Evolutionary conservation across 169 alveolate genomes (phyloP), one percentile per base, ranked within the genome.

Genomic region (Plasmodium billcollinsi): DNA sequence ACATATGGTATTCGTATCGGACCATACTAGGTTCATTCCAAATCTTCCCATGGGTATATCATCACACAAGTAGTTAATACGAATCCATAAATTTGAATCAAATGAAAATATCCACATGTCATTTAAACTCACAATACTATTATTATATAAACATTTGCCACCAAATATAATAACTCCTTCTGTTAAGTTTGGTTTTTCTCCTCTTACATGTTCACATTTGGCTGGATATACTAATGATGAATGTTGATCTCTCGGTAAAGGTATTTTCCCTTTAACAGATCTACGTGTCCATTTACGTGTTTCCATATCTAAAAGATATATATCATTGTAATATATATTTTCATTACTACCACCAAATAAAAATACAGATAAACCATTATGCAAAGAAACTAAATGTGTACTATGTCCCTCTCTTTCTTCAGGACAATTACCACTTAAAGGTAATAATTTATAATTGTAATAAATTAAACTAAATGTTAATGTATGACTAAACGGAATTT

Each of bases 21-120:
- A 94, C 98, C 98, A 96, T 9, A 95, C 88, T 50, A 94, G 90
- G 73, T 95, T 94, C 63, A 95, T 94, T 3, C 98, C 98, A 88
- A 94, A 96, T 43, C 98, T 94, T 2, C 97, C 97, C 26, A 92
- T 88, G 9, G 98, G 98, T 15, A 75, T 88, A 29, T 88, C 94
- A n/a, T 92, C 91, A 26, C 93, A 91, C 14, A 95, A 65, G 33
- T 93, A 94, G 73, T 96, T 97, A 33, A 96, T 96, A 71, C 92
- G 95, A 21, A 92, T 89, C 98, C 98, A 96, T 65, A 95, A 93
- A 78, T 94, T 93, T 59, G 76, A 29, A 58, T 94, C 91, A 45
- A 95, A 73, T 67, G 95, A 93, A 74, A 93, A 94, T 1, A 96
- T 95, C 98, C 98, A 96, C 95, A 96, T 92, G 75, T 96, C 98